Evolutionary conservation across 805 yeast species (phyloP), one percentile per base, ranked within the genome.

Genomic region (Millerago galiae): DNA sequence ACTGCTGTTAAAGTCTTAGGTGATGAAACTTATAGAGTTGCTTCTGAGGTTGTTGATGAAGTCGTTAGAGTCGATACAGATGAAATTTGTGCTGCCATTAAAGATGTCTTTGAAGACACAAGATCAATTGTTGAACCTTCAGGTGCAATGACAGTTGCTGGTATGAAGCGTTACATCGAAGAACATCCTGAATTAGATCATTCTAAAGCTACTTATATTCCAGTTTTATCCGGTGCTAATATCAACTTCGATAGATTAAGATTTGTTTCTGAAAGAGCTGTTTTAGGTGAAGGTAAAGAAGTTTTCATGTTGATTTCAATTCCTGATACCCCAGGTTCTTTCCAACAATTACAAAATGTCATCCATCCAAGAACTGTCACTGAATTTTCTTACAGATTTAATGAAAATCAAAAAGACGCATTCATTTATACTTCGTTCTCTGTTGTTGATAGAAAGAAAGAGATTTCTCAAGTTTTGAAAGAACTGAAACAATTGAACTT

Each of bases 231-330:
- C 16, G 99, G 99, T 45, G 99, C 99, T 29, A 93, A 93, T 65
- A 90, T 93, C 95, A 91, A 95, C 68, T 93, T 93, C 60, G 99
- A 91, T 64, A 76, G 99, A 55, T 72, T 93, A 55, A 75, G 99
- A 61, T 93, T 93, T 63, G 97, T 93, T 16, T 79, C 95, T 45
- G 99, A 93, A 65, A 82, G 99, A 65, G 97, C 99, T 12, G 95
- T 87, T 40, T 73, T 93, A n/a, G 99, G 99, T 66, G 98, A 91
- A 62, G 99, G 98, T 43, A 86, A 83, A 53, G 99, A 93, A 68
- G 95, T 88, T 7, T 91, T 95, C 56, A 71, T 93, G 72, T 77
- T 85, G 37, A 88, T 90, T 14, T 81, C 88, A 35, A 88, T 93
- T 50, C 97, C 98, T 18, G 99, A 93, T 62, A 66, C 70, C 35